These are phyloP conservation scores for Flaveria robusta DNA, from an alignment of 129 eudicot genomes.

Conservation along the genomic window DNA sequence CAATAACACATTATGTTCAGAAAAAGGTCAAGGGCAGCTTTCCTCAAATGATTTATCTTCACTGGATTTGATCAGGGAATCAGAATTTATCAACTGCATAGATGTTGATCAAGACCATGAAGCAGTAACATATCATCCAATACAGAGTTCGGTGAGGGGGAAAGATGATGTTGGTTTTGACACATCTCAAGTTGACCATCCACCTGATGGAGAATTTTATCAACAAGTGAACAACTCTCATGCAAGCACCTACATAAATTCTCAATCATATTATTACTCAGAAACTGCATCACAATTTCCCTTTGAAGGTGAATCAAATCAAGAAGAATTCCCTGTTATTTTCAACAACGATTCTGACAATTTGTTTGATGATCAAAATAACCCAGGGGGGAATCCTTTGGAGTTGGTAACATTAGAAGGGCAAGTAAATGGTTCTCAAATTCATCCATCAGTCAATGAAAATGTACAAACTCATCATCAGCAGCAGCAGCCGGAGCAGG, in stretches of 20 bases:
- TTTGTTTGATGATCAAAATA: conserved; percentile 30
- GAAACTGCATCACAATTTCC: conserved; percentile 38
- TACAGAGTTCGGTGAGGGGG: not conserved
- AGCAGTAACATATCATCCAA: not conserved
- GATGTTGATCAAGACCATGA: conserved; percentile 1
- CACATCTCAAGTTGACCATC: conserved; percentile 18
- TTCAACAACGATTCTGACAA: conserved; percentile 32
- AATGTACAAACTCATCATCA: conserved; percentile 21
- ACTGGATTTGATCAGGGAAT: too few species aligned
- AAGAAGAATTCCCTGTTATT: conserved; percentile 32
- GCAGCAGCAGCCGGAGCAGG: not conserved
- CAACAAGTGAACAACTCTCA: conserved; percentile 38
- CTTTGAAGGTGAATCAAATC: conserved; percentile 31
- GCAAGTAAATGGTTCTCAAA: conserved; percentile 28
- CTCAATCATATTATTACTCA: conserved; percentile 44
- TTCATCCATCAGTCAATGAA: conserved; percentile 34
- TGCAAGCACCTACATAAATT: conserved; percentile 23
- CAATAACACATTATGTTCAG: not conserved
- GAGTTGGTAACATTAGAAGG: conserved; percentile 29
- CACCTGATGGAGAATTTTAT: conserved; percentile 32
- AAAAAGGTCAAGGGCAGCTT: not conserved
- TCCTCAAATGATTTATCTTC: not conserved
- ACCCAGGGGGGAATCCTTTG: conserved; percentile 14
- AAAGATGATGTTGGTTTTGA: not conserved
- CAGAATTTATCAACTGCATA: not conserved